Evolutionary conservation across 257 asterid genomes (phyloP).

Genomic region (Solanum sparsipilum): DNA sequence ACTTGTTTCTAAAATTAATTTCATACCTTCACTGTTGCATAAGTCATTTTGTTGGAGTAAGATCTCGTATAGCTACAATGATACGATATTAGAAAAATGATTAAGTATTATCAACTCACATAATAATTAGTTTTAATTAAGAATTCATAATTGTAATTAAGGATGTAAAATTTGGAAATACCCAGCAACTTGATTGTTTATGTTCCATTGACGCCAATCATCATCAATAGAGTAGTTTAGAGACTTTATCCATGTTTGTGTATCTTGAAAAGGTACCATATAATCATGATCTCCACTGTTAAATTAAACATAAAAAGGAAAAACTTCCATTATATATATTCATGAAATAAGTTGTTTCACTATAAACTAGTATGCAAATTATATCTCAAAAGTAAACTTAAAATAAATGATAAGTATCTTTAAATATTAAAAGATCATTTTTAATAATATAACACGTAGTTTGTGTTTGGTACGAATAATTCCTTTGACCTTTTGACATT

Average conservation of each 20-base stretch:
- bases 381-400: too few species aligned
- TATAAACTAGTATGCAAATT: too few species aligned
- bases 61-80: not conserved
- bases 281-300: slow-evolving; percentile 12
- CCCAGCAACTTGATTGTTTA: slow-evolving; percentile 30
- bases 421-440: too few species aligned
- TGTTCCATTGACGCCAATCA: slow-evolving; percentile 33
- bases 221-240: slow-evolving; percentile 22
- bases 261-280: slow-evolving; percentile 13
- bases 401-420: too few species aligned
- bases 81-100: not conserved
- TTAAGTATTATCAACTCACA: not conserved
- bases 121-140: not conserved
- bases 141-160: not conserved
- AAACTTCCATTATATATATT: not conserved
- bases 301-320: not conserved
- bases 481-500: not conserved
- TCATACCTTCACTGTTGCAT: slow-evolving; percentile 34
- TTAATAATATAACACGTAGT: too few species aligned
- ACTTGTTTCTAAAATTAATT: not conserved
- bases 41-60: slow-evolving; percentile 34
- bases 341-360: too few species aligned
- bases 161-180: not conserved
- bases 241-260: slow-evolving; percentile 32
- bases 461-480: too few species aligned